phyloP scores from a whole-genome alignment of 2,329 filamentous ascomycete genomes.

The Furcasterigmium furcatum region DNA sequence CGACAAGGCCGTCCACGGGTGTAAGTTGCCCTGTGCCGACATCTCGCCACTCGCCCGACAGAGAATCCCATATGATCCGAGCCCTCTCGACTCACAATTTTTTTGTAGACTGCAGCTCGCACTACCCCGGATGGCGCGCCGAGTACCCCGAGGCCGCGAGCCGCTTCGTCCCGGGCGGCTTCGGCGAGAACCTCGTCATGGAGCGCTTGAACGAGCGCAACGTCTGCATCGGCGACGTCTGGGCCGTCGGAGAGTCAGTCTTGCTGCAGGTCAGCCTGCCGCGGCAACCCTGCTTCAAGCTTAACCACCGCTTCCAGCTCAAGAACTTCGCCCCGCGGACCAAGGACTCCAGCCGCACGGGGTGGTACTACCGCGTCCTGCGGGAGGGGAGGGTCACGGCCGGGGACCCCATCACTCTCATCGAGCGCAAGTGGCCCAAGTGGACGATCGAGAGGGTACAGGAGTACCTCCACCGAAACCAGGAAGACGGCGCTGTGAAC shows the following conservation, averaged over 20 bases:
- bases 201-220: conserved; percentile 59
- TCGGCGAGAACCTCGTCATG: conserved; percentile 63
- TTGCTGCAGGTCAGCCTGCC: conserved; percentile 59
- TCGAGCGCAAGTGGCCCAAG: conserved; percentile 50
- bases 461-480: conserved; percentile 57
- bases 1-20: conserved; percentile 62
- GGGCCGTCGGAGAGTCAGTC: conserved; percentile 46
- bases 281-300: conserved; percentile 64
- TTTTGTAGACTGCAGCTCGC: conserved; percentile 54
- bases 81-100: neutral
- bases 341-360: conserved; percentile 55
- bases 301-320: conserved; percentile 64
- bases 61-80: neutral
- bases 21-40: conserved; percentile 31
- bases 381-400: conserved; percentile 48
- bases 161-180: conserved; percentile 54
- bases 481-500: conserved; percentile 47
- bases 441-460: conserved; percentile 65
- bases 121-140: conserved; percentile 53
- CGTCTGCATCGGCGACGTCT: conserved; percentile 61
- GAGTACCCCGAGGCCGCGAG: conserved; percentile 49
- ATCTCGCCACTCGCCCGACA: neutral
- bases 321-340: conserved; percentile 59
- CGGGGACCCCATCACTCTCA: conserved; percentile 54
- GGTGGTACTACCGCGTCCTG: conserved; percentile 65